Base-by-base conservation (phyloP, 2,329 filamentous ascomycete genomes). In the Chrysoporthe austroafricana region DNA sequence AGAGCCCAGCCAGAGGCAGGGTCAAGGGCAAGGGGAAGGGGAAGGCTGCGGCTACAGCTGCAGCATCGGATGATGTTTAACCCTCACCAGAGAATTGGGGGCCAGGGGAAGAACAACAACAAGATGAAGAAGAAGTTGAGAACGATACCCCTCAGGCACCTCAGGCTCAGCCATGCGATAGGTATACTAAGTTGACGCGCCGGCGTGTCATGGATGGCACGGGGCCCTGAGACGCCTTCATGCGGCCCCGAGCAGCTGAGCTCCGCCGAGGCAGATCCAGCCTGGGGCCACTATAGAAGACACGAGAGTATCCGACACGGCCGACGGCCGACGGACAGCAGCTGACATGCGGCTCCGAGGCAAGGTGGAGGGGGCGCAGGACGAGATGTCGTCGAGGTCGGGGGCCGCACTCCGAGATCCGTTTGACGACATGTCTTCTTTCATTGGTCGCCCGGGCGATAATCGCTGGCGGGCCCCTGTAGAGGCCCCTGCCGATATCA, bases 401-500 rank as follows among this genome's bases (percentile, higher is more conserved):
- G 68, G 66, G 58, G 21, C 66, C 57, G 62, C 44, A 32, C 36
- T 46, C 68, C 62, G 68, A 64, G 48, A 66, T 64, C 66, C 54
- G 57, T 66, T 69, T 65, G 70, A 73, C 71, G 70, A 70, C 69
- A 70, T 64, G 63, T 69, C 64, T 62, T 61, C 26, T 48, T 60
- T 65, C 42, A 73, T 72, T 73, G 71, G 72, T 42, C n/a, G 54
- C 43, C 44, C 48, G 46, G 62, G 59, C 63, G 65, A 63, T 39
- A 46, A 44, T 42, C 36, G 34, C 52, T 61, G 36, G 34, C 18
- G 50, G 61, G n/a, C 63, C 63, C 63, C 63, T 65, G 63, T 54
- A 58, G 36, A 26, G n/a, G 64, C 71, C 70, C 71, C 69, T 70
- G 71, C 61, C 70, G 64, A 72, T 72, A 72, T 72, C 71, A 72